A percentile compares a stretch with the other conserved stretches of the same genome.
These are phyloP conservation scores for Bacidia rubella DNA, from an alignment of 495 filamentous ascomycete genomes.

Conservation along the genomic window DNA sequence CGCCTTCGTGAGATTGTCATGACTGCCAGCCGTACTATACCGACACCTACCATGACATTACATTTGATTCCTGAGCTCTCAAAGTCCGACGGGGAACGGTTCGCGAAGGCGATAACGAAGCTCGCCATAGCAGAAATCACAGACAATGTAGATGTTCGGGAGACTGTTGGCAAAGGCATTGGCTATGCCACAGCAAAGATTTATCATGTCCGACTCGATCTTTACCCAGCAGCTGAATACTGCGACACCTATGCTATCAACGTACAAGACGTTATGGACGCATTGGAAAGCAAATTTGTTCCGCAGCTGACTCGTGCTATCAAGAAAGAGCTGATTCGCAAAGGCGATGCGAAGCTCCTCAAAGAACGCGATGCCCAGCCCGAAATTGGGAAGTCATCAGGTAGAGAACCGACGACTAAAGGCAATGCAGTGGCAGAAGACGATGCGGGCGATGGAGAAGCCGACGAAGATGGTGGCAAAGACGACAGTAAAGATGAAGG, in stretches of 20 bases:
- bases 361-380: conserved; percentile 54
- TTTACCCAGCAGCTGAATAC: conserved; percentile 81
- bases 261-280: conserved; percentile 56
- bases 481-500: conserved; percentile 74
- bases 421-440: conserved; percentile 25
- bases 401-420: conserved; percentile 48
- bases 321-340: conserved; percentile 67
- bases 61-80: conserved; percentile 60
- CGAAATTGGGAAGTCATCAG: conserved; percentile 65
- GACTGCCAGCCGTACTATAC: conserved; percentile 80
- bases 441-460: conserved; percentile 52
- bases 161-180: conserved; percentile 55
- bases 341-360: conserved; percentile 47
- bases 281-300: conserved; percentile 71
- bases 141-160: conserved; percentile 66
- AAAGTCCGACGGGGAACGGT: conserved; percentile 54
- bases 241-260: conserved; percentile 69
- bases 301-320: conserved; percentile 52
- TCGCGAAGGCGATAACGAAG: conserved; percentile 85
- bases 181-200: conserved; percentile 61
- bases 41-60: conserved; percentile 87
- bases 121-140: conserved; percentile 76
- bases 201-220: conserved; percentile 65
- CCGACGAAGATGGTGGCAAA: conserved; percentile 65
- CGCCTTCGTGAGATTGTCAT: conserved; percentile 96